phyloP scores from a whole-genome alignment of 768 basidiomycete species.

The Suillus luteus region DNA sequence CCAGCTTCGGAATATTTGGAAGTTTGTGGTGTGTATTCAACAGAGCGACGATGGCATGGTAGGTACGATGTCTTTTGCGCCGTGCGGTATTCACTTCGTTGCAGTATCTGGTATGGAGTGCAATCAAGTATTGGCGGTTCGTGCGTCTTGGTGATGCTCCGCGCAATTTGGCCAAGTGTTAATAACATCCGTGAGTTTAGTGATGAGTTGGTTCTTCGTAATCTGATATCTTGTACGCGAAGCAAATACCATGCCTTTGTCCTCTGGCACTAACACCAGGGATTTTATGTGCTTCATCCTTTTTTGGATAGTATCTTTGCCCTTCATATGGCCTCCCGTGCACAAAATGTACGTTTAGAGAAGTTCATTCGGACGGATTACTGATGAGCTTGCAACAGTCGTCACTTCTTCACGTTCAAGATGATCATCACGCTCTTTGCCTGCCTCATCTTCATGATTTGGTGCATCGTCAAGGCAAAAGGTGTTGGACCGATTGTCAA shows the following conservation, averaged over 20 bases:
- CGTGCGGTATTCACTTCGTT: slow-evolving; percentile 11
- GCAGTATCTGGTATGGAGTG: slow-evolving; percentile 68
- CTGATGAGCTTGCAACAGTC: slow-evolving; percentile 35
- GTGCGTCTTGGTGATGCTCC: slow-evolving; percentile 68
- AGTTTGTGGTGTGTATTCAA: slow-evolving; percentile 75
- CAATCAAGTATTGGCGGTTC: slow-evolving; percentile 74
- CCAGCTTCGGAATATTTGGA: slow-evolving; percentile 71
- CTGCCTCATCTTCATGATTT: slow-evolving; percentile 66
- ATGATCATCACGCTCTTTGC: slow-evolving; percentile 65
- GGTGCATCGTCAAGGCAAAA: slow-evolving; percentile 72
- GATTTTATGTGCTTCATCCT: slow-evolving; percentile 80
- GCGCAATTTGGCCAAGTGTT: slow-evolving; percentile 70
- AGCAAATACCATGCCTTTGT: slow-evolving; percentile 66
- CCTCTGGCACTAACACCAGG: slow-evolving; percentile 65
- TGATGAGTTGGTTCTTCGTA: background rate
- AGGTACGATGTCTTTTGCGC: slow-evolving; percentile 20
- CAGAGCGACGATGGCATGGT: slow-evolving; percentile 68
- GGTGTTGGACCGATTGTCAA: slow-evolving; percentile 73
- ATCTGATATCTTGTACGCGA: background rate
- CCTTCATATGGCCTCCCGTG: slow-evolving; percentile 76
- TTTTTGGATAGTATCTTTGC: slow-evolving; percentile 75
- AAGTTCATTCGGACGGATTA: slow-evolving; percentile 4
- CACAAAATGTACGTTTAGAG: slow-evolving; percentile 59
- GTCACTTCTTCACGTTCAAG: slow-evolving; percentile 75
- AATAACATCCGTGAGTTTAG: slow-evolving; percentile 54